Percentiles rank a stretch among this genome's conserved stretches.
Evolutionary conservation across 2,329 filamentous ascomycete genomes (phyloP).

Genomic region (Lachnellula arida): DNA sequence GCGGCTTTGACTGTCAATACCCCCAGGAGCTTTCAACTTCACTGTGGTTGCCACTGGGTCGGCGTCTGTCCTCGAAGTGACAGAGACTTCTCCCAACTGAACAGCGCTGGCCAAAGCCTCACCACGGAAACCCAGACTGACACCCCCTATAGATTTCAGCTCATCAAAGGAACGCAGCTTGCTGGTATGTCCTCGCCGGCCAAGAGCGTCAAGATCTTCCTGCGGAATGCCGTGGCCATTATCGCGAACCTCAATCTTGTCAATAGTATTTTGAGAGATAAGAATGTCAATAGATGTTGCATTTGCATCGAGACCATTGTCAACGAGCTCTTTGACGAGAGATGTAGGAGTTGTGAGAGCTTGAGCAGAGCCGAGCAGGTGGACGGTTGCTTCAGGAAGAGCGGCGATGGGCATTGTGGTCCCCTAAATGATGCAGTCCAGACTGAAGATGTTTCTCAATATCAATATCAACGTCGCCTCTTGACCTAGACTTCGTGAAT

Average conservation of each 20-base stretch:
- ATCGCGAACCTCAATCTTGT: slow-evolving; percentile 65
- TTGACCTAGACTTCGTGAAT: too few species aligned
- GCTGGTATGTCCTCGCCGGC: slow-evolving; percentile 67
- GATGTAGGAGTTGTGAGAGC: slow-evolving; percentile 55
- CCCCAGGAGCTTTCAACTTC: slow-evolving; percentile 37
- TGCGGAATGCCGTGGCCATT: slow-evolving; percentile 67
- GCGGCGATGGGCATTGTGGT: slow-evolving; percentile 37
- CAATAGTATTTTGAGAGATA: slow-evolving; percentile 61
- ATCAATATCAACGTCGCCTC: not conserved
- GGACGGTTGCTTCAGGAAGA: slow-evolving; percentile 45
- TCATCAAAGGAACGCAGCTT: slow-evolving; percentile 65
- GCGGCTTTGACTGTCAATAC: slow-evolving; percentile 35
- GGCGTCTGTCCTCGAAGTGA: slow-evolving; percentile 59
- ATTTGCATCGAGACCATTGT: slow-evolving; percentile 70
- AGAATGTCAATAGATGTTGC: slow-evolving; percentile 62
- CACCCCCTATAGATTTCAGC: slow-evolving; percentile 49
- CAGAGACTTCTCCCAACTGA: slow-evolving; percentile 51
- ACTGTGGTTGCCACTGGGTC: slow-evolving; percentile 54
- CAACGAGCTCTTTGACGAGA: slow-evolving; percentile 71
- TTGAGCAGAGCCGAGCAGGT: slow-evolving; percentile 56
- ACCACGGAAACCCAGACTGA: slow-evolving; percentile 70
- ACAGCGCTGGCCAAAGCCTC: slow-evolving; percentile 66
- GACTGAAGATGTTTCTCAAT: not conserved
- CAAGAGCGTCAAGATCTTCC: slow-evolving; percentile 57
- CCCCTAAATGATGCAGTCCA: not conserved